phyloP scores from a whole-genome alignment of 2,329 filamentous ascomycete species.

The Botrytis deweyae region DNA sequence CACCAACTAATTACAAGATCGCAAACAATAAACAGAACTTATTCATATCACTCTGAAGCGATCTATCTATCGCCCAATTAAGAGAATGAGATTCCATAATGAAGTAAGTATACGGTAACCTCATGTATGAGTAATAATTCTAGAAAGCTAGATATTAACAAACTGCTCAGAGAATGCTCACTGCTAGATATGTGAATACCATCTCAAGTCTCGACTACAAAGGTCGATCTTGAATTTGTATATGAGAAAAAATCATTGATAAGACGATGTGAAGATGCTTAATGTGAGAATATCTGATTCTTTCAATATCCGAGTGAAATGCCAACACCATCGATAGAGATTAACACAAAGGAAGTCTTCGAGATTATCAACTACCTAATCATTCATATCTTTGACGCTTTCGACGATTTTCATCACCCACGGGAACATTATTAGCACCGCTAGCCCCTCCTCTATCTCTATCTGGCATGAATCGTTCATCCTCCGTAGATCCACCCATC shows the following conservation, averaged over 20 bases:
- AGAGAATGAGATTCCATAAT: no score
- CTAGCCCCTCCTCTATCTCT: constrained; percentile 52
- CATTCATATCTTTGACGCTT: constrained; percentile 12
- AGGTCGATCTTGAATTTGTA: not conserved
- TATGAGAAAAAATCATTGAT: not conserved
- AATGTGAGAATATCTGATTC: not conserved
- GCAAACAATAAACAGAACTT: no score
- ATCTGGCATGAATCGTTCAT: constrained; percentile 69
- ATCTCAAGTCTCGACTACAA: no score
- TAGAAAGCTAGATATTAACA: no score
- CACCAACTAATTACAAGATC: fast-evolving
- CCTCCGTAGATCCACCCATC: constrained; percentile 47
- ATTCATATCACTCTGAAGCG: no score
- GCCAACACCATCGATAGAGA: not conserved
- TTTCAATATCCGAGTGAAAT: not conserved
- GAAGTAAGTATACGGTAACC: no score
- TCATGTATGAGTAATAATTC: no score
- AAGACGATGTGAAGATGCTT: not conserved
- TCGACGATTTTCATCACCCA: constrained; percentile 51
- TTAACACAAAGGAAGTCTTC: not conserved
- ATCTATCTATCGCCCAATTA: no score
- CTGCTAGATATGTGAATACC: no score
- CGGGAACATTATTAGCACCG: constrained; percentile 69
- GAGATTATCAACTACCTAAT: not conserved
- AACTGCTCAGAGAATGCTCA: no score